A percentile compares a stretch with the other conserved stretches of the same genome.
Conservation (phyloP, 495 filamentous ascomycete genomes). For the Talaromyces trachyspermus region DNA sequence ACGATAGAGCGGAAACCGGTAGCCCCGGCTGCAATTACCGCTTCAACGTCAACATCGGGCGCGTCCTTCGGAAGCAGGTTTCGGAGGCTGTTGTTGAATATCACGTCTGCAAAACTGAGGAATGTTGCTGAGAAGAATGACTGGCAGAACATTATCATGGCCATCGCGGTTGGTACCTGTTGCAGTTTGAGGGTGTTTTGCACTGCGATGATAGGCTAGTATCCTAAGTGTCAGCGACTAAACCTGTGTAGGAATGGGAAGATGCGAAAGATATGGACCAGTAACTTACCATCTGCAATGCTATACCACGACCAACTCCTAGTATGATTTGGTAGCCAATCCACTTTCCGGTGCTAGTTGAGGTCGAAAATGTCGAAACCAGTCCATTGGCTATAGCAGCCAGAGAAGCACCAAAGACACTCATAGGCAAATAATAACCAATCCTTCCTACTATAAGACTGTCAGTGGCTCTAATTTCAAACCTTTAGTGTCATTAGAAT, state of each 20-base stretch:
- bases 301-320: slow-evolving; percentile 23
- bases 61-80: slow-evolving; percentile 14
- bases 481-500: no score
- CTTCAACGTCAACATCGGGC: slow-evolving; percentile 18
- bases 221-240: no score
- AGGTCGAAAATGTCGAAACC: slow-evolving; percentile 21
- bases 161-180: slow-evolving; percentile 20
- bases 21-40: slow-evolving; percentile 25
- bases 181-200: slow-evolving; percentile 18
- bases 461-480: background rate
- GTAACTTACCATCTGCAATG: slow-evolving; percentile 16
- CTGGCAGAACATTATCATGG: slow-evolving; percentile 26
- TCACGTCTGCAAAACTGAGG: slow-evolving; percentile 19
- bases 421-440: slow-evolving; percentile 36
- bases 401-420: slow-evolving; percentile 21
- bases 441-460: slow-evolving; percentile 3
- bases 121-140: slow-evolving; percentile 22
- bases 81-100: slow-evolving; percentile 23
- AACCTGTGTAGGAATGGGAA: no score
- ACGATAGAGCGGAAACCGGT: slow-evolving; percentile 27
- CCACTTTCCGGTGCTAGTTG: slow-evolving; percentile 36
- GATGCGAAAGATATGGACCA: background rate
- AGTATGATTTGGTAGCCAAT: slow-evolving; percentile 26
- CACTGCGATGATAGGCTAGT: slow-evolving; percentile 27
- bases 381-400: slow-evolving; percentile 30